Conservation (phyloP, 495 filamentous ascomycete species). For the Penicillium roqueforti region DNA sequence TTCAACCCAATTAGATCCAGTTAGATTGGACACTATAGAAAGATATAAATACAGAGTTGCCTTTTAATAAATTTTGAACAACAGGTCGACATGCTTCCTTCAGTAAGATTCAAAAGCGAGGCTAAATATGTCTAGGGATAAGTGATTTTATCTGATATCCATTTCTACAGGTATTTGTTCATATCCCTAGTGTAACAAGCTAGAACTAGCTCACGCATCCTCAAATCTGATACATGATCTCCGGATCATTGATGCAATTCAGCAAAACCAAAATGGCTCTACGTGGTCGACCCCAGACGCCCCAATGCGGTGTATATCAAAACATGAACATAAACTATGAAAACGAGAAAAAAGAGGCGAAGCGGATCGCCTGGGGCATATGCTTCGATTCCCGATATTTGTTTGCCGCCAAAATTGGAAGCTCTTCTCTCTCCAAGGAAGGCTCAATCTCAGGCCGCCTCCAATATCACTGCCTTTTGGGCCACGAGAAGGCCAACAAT, state of each 20-base stretch:
- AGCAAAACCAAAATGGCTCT: constrained; percentile 29
- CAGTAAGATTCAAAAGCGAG: not conserved
- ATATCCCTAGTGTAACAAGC: constrained; percentile 2
- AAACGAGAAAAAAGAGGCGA: constrained; percentile 15
- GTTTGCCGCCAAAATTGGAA: constrained; percentile 4
- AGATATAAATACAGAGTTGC: not conserved
- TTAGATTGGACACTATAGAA: too few relatives aligned
- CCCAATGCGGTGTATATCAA: constrained; percentile 41
- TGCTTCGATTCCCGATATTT: constrained; percentile 9
- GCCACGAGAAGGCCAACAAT: constrained; percentile 90
- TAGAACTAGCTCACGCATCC: not conserved
- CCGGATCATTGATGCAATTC: constrained; percentile 27
- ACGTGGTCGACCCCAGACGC: constrained; percentile 41
- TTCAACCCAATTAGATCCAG: too few relatives aligned
- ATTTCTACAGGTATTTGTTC: constrained; percentile 1
- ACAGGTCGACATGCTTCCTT: not conserved
- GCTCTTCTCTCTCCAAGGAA: constrained; percentile 2
- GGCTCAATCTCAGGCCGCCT: constrained; percentile 31
- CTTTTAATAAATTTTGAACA: not conserved
- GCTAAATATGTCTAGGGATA: not conserved
- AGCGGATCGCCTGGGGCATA: not conserved
- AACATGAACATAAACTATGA: constrained; percentile 23
- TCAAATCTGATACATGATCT: constrained; percentile 19
- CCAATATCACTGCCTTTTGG: constrained; percentile 74
- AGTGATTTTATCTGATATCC: not conserved